Evolutionary conservation across 2,329 filamentous ascomycete genomes (phyloP), one percentile per base, ranked within the genome.

Genomic region (Hypoxylon sp.): DNA sequence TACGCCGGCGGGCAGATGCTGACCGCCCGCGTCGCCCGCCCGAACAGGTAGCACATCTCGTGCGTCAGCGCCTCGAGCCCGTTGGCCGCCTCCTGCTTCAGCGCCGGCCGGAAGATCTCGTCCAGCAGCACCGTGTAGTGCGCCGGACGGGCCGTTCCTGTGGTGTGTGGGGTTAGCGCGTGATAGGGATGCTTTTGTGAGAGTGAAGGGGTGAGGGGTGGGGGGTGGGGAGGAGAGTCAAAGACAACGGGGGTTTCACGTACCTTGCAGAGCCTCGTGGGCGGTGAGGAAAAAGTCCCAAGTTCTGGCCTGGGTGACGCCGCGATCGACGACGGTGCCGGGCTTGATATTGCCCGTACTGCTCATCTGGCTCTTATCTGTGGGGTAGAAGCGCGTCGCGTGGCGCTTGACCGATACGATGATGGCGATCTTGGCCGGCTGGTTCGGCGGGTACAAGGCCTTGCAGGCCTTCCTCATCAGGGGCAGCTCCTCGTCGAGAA

Each of bases 211-310:
- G n/a, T n/a, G n/a, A n/a, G n/a, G n/a, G n/a, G n/a, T n/a, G n/a
- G n/a, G n/a, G n/a, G n/a, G n/a, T n/a, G n/a, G n/a, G n/a, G n/a
- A n/a, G n/a, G n/a, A n/a, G n/a, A n/a, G n/a, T n/a, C n/a, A n/a
- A n/a, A n/a, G n/a, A n/a, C n/a, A n/a, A n/a, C n/a, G n/a, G n/a
- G n/a, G n/a, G n/a, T n/a, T n/a, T n/a, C n/a, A 20, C n/a, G 17
- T 68, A 68, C 92, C 92, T 72, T 96, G 86, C 3, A 96, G 77
- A 1, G 90, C 90, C 13, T 85, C 82, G 70, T 97, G 93, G 0
- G 92, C 88, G 33, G 93, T 88, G 0, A 97, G 78, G 77, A 86
- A 97, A 73, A 96, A 96, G 72, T 97, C 92, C 83, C 90, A 95
- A 68, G 87, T 84, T 1, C 85, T 82, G 5, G 84, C 85, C 69